Base-by-base conservation (phyloP, 2,329 filamentous ascomycete genomes). In the Colletotrichum salicis region DNA sequence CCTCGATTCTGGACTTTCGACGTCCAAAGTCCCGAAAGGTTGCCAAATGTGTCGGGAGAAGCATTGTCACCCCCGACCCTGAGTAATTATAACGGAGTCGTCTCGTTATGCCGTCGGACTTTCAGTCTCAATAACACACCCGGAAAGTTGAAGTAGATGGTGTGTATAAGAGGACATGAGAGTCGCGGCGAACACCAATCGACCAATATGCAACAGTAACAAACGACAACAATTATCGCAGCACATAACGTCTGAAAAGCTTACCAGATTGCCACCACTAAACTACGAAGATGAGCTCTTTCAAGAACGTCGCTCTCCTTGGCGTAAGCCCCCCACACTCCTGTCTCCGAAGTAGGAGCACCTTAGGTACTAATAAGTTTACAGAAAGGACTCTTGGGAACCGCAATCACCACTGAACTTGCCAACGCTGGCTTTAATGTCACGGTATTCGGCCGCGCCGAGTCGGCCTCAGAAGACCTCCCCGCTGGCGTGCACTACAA, bases 401-500 rank as follows among this genome's bases (percentile, higher is more conserved):
- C 78, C 5, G 76, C 80, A 31, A 77, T 85, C 3, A 76, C 84
- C 58, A 75, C 79, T 1, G 80, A 79, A 15, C 80, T 86, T 19
- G 73, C 84, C 51, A 72, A 77, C 1, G 79, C 79, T 33, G 78
- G 78, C 31, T 85, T 91, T 80, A 81, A 84, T 61, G 81, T 90
- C 64, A 89, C 87, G 6, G 83, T 89, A 45, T 83, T 92, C 57
- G 86, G 86, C 41, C 88, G 90, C 45, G 73, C 78, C 29, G 79
- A 80, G 35, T 64, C 55, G 5, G 52, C 59, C 19, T 56, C 31
- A 48, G 54, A 62, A 24, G 64, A 58, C 1, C 68, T 71, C 10
- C 64, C 69, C 10, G 37, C 24, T 4, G 64, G 64, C 11, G 64
- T 68, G 15, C 51, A 31, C 1, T 63, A 64, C 52, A 52, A 35